Evolutionary conservation across 2,329 filamentous ascomycete genomes (phyloP).

Genomic region (Fragosphaeria purpurea): DNA sequence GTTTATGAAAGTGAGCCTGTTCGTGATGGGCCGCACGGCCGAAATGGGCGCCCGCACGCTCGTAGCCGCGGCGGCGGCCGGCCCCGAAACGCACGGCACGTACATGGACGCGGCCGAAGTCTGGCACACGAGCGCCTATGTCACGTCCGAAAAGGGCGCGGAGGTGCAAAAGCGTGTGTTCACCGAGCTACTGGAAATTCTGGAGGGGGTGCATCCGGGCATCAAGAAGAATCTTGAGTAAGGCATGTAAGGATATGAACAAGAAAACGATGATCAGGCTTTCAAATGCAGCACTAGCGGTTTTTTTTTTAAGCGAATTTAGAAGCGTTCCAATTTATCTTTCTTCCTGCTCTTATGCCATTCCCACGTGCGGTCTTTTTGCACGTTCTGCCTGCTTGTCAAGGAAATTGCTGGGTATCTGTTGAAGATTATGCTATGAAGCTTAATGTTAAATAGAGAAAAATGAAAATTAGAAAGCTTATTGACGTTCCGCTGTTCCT

Average conservation of each 20-base stretch:
- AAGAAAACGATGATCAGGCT: no score
- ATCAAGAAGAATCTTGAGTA: constrained; percentile 20
- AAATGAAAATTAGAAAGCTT: background rate
- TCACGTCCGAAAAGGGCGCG: constrained; percentile 27
- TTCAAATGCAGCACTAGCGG: no score
- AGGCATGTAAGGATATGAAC: background rate
- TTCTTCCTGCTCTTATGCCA: no score
- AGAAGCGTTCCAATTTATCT: no score
- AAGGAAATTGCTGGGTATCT: constrained; percentile 5
- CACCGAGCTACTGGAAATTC: constrained; percentile 29
- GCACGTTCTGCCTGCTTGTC: background rate
- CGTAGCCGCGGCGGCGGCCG: constrained; percentile 26
- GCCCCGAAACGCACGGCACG: constrained; percentile 28
- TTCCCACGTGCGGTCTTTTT: background rate
- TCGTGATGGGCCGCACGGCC: constrained; percentile 24
- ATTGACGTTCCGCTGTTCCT: no score
- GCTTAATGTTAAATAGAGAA: background rate
- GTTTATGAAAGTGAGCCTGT: constrained; percentile 9
- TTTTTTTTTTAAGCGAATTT: no score
- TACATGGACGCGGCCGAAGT: constrained; percentile 28
- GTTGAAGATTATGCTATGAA: constrained; percentile 2
- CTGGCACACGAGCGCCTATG: constrained; percentile 20
- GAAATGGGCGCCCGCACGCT: constrained; percentile 31
- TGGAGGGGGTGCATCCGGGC: constrained; percentile 33
- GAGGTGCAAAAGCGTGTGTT: constrained; percentile 27